Evolutionary conservation across 495 filamentous ascomycete species (phyloP), one percentile per base, ranked within the genome.

Genomic region (Tuber borchii): DNA sequence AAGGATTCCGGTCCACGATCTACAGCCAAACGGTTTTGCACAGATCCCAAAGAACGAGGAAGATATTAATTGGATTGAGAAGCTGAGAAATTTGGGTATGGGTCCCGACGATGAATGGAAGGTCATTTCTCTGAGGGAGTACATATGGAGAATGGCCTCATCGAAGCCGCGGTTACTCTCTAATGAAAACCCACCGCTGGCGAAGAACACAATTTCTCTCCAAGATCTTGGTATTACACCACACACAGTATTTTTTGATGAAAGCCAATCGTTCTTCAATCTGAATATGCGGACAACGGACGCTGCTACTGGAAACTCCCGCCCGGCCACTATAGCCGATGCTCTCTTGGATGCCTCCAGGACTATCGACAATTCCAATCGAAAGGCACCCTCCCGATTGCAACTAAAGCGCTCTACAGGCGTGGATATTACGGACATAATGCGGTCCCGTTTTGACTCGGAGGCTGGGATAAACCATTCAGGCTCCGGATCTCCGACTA

Each of bases 211-310:
- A 8, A 88, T 97, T 69, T 85, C 88, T 2, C 85, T 98, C 19
- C 89, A 90, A 74, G 89, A 88, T 71, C 84, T 95, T 48, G 88
- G 88, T 2, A 89, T 97, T 70, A 92, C 90, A 7, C 90, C 91
- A 17, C 93, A 97, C 82, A 97, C 93, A 0, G 90, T 99, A 2
- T 91, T 97, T 84, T 99, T 98, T 80, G 93, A 97, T 78, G 92
- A 92, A 74, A 88, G 86, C 46, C 85, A 88, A 69, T 85, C 77
- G 73, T 43, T 76, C 70, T 69, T 82, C 76, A 83, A 75, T 68
- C 51, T 74, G 78, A 42, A 75, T 19, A 69, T 70, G 16, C 70
- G 78, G 70, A 69, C 73, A 19, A 74, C 72, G 16, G 39, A 77
- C 14, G 46, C 76, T 19, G 61, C 78, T 65, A 70, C 77, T 1